These are phyloP conservation scores for Colletotrichum scovillei DNA, from an alignment of 2,329 filamentous ascomycete species.

Conservation along the genomic window DNA sequence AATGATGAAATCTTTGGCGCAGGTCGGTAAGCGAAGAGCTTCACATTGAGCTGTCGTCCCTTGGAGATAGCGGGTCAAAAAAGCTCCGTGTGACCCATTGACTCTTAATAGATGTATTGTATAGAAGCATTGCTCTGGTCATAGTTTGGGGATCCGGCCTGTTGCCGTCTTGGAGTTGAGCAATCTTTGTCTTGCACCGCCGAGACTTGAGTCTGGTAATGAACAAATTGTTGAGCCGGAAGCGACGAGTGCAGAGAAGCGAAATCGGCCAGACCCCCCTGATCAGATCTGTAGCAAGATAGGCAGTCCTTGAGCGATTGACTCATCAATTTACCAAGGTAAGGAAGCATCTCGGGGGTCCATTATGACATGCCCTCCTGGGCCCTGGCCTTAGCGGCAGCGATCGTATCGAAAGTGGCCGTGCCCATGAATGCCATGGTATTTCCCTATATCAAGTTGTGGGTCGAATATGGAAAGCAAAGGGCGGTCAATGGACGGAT, in stretches of 20 bases:
- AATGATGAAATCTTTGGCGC: conserved; percentile 5
- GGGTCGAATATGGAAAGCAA: conserved; percentile 17
- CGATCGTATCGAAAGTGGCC: neutral
- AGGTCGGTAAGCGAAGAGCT: conserved; percentile 4
- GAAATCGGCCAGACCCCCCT: conserved; percentile 23
- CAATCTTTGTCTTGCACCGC: neutral
- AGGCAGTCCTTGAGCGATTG: conserved; percentile 11
- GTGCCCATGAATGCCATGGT: neutral
- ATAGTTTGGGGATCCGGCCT: neutral
- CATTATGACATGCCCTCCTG: conserved; percentile 25
- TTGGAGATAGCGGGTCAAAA: neutral
- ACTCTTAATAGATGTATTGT: neutral
- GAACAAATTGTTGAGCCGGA: neutral
- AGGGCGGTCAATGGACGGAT: conserved; percentile 31
- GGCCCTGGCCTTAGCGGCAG: neutral
- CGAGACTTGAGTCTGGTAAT: neutral
- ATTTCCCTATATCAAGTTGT: neutral
- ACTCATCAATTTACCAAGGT: conserved; percentile 10
- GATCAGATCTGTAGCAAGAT: conserved; percentile 16
- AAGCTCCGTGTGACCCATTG: neutral
- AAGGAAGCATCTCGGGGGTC: conserved; percentile 8
- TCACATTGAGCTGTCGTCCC: neutral
- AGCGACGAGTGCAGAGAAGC: neutral
- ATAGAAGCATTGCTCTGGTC: neutral
- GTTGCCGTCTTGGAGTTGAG: neutral